These are phyloP conservation scores for Cyclocybe cylindracea DNA, from an alignment of 768 basidiomycete species.

Conservation along the genomic window DNA sequence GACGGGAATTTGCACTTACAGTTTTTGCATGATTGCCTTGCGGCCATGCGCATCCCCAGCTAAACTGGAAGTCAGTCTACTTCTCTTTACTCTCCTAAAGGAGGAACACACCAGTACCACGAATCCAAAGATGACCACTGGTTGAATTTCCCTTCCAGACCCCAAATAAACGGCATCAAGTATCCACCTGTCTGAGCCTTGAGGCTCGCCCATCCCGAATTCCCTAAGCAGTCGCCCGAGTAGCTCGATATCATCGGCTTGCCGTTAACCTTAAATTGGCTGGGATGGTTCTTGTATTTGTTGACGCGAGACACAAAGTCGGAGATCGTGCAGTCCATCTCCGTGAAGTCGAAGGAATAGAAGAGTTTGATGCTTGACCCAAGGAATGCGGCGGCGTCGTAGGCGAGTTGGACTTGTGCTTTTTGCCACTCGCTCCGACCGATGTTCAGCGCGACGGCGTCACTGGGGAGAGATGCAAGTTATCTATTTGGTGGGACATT, in stretches of 20 bases:
- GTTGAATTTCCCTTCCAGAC: conserved; percentile 45
- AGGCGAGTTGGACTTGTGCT: conserved; percentile 48
- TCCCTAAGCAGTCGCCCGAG: conserved; percentile 60
- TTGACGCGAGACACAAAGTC: conserved; percentile 45
- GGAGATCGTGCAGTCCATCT: conserved; percentile 46
- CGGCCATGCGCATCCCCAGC: conserved; percentile 70
- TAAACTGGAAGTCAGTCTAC: conserved; percentile 6
- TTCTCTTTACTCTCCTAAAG: not conserved
- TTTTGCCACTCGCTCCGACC: conserved; percentile 56
- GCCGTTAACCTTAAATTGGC: conserved; percentile 55
- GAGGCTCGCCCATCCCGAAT: conserved; percentile 44
- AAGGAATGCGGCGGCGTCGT: conserved; percentile 45
- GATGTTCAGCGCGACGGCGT: conserved; percentile 66
- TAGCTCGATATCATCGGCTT: conserved; percentile 64
- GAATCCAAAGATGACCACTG: conserved; percentile 49
- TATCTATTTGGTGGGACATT: too few relatives aligned
- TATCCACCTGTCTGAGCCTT: conserved; percentile 49
- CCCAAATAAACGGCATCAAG: conserved; percentile 58
- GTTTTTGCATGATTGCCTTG: conserved; percentile 44
- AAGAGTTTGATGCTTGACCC: conserved; percentile 52
- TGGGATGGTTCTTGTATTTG: conserved; percentile 48
- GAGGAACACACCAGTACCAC: conserved; percentile 44
- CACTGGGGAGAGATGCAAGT: conserved; percentile 32
- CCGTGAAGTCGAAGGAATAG: conserved; percentile 57
- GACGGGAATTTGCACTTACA: conserved; percentile 24